Evolutionary conservation across 2,329 filamentous ascomycete species (phyloP).

Genomic region (Pyrenophora tritici-repentis): DNA sequence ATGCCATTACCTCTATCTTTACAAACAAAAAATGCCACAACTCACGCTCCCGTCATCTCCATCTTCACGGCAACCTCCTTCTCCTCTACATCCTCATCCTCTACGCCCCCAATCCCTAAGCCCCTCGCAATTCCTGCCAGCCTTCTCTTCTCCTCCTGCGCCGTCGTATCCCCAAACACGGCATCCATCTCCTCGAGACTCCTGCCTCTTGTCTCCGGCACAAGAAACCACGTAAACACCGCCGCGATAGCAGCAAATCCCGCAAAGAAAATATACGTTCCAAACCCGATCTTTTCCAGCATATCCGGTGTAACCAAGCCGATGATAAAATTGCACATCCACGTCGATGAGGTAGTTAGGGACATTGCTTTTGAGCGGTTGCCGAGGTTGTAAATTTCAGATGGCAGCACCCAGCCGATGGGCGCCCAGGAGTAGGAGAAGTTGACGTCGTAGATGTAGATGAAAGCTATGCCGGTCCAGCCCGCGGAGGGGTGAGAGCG

Average conservation of each 20-base stretch:
- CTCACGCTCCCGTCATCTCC: not conserved
- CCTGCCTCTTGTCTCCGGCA: constrained; percentile 76
- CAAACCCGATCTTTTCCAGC: constrained; percentile 63
- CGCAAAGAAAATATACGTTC: constrained; percentile 58
- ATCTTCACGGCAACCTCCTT: constrained; percentile 1
- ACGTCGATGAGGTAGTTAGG: constrained; percentile 74
- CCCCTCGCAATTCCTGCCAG: constrained; percentile 26
- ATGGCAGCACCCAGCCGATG: constrained; percentile 73
- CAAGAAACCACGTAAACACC: constrained; percentile 58
- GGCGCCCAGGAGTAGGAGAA: constrained; percentile 72
- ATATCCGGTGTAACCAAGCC: constrained; percentile 71
- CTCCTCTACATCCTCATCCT: constrained; percentile 23
- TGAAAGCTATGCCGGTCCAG: constrained; percentile 70
- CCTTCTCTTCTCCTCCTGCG: constrained; percentile 53
- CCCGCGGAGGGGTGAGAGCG: constrained; percentile 63
- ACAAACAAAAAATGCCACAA: too few species aligned
- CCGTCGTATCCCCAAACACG: constrained; percentile 82
- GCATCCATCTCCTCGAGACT: constrained; percentile 79
- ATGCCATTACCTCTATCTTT: too few species aligned
- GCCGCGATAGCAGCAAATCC: constrained; percentile 54
- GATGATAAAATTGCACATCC: constrained; percentile 77
- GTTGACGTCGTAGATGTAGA: constrained; percentile 59
- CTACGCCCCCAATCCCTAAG: constrained; percentile 22
- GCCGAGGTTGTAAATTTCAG: constrained; percentile 74
- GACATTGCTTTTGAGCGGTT: constrained; percentile 72